Percentiles rank a stretch among this genome's conserved stretches.
These are phyloP conservation scores for Glycine soja DNA, from an alignment of 306 rosid species.

Conservation along the genomic window DNA sequence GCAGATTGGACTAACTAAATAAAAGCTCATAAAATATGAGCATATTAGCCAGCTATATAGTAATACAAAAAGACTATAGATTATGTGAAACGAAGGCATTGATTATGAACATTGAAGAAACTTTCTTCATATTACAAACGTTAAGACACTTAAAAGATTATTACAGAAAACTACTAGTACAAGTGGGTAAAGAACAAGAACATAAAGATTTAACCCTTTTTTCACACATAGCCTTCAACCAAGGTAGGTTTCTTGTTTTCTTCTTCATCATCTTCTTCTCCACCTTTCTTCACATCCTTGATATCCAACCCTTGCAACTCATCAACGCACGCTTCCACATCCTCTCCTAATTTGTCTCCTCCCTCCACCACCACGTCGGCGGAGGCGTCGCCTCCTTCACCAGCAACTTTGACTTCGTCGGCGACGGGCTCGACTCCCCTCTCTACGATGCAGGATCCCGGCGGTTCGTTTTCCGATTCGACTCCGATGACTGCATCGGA, in stretches of 20 bases:
- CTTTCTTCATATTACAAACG: background rate
- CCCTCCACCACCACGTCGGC: constrained; percentile 59
- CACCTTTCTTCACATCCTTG: constrained; percentile 45
- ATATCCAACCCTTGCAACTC: constrained; percentile 64
- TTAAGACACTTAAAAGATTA: background rate
- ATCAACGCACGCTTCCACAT: constrained; percentile 65
- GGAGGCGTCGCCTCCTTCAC: background rate
- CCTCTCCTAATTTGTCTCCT: constrained; percentile 53
- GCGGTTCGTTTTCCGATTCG: constrained; percentile 41
- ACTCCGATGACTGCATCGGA: constrained; percentile 54
- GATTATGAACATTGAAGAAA: background rate
- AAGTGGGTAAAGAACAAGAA: background rate
- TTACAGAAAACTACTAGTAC: background rate
- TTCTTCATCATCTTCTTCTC: constrained; percentile 24
- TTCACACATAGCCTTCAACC: constrained; percentile 66
- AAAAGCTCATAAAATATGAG: no score
- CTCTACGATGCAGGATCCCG: constrained; percentile 56
- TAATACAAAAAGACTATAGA: no score
- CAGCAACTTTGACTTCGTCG: constrained; percentile 53
- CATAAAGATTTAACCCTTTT: background rate
- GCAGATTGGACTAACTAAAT: no score
- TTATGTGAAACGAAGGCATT: background rate
- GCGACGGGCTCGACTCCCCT: constrained; percentile 48
- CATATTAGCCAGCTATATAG: no score
- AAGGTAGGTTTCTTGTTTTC: constrained; percentile 59